Percentiles rank a stretch among this genome's conserved stretches.
Conservation (phyloP, 2,329 filamentous ascomycete genomes). For the Pseudogymnoascus sp. region DNA sequence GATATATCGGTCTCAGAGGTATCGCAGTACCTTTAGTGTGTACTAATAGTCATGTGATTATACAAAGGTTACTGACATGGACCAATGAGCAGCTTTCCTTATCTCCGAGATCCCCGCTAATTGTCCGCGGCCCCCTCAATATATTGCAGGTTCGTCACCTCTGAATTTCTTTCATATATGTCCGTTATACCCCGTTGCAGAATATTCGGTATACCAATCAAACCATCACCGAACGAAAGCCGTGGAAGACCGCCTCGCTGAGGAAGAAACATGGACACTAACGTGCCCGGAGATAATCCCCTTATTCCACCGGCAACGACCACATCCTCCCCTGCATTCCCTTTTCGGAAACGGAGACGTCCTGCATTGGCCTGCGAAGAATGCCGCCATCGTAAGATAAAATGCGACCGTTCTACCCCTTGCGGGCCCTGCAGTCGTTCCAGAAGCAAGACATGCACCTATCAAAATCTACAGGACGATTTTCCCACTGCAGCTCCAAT, state of each 20-base stretch:
- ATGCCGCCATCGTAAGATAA: conserved; percentile 39
- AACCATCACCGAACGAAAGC: neutral
- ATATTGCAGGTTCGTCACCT: neutral
- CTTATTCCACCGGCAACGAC: neutral
- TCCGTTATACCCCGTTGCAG: neutral
- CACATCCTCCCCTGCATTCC: conserved; percentile 1
- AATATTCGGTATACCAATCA: neutral
- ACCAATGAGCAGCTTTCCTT: neutral
- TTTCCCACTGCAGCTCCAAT: neutral
- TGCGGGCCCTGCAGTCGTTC: conserved; percentile 31
- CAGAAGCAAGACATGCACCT: conserved; percentile 28
- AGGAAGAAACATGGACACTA: neutral
- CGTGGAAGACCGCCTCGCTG: neutral
- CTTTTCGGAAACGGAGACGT: conserved; percentile 22
- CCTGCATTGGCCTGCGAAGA: conserved; percentile 31
- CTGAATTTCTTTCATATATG: neutral
- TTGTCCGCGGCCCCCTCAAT: neutral
- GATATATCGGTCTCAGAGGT: neutral
- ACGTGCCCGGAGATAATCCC: neutral
- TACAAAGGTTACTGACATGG: neutral
- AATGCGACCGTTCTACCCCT: conserved; percentile 35
- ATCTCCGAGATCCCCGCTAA: neutral
- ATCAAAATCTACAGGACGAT: conserved; percentile 14
- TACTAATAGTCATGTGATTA: neutral
- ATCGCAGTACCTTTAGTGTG: neutral